phyloP scores from a whole-genome alignment of 805 yeast species.

The Saccharomycopsis babjevae region DNA sequence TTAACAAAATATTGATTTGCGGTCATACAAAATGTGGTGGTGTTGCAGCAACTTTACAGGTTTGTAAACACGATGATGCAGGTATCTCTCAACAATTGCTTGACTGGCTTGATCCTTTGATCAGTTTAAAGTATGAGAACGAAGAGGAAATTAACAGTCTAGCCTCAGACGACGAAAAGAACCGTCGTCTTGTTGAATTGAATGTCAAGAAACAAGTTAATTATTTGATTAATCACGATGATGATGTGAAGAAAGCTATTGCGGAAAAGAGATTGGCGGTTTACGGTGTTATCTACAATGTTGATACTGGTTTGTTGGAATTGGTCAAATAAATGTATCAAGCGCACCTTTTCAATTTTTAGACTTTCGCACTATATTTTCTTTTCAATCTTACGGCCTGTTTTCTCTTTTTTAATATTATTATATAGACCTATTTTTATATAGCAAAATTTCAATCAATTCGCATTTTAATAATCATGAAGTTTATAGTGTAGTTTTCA shows the following conservation, averaged over 20 bases:
- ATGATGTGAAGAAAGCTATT: slow-evolving; percentile 60
- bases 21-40: slow-evolving; percentile 98
- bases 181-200: slow-evolving; percentile 58
- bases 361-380: not conserved
- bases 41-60: slow-evolving; percentile 57
- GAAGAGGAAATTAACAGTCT: slow-evolving; percentile 38
- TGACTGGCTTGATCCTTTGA: slow-evolving; percentile 61
- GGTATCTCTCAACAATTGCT: slow-evolving; percentile 38
- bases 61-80: slow-evolving; percentile 31
- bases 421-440: too few relatives aligned
- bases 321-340: slow-evolving; percentile 18
- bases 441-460: too few relatives aligned
- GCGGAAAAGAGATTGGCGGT: slow-evolving; percentile 57
- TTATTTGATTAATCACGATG: slow-evolving; percentile 43
- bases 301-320: slow-evolving; percentile 56
- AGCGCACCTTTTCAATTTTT: not conserved
- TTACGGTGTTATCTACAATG: slow-evolving; percentile 79
- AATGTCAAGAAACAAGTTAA: slow-evolving; percentile 67
- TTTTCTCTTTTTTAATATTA: too few relatives aligned
- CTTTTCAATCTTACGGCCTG: too few relatives aligned
- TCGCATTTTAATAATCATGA: too few relatives aligned
- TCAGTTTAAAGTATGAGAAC: slow-evolving; percentile 57
- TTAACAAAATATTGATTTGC: slow-evolving; percentile 71
- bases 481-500: too few relatives aligned
- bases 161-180: slow-evolving; percentile 41